A percentile compares a stretch with the other conserved stretches of the same genome.
phyloP scores from a whole-genome alignment of 139 green algal species.

The Chlamydomonas sp. region DNA sequence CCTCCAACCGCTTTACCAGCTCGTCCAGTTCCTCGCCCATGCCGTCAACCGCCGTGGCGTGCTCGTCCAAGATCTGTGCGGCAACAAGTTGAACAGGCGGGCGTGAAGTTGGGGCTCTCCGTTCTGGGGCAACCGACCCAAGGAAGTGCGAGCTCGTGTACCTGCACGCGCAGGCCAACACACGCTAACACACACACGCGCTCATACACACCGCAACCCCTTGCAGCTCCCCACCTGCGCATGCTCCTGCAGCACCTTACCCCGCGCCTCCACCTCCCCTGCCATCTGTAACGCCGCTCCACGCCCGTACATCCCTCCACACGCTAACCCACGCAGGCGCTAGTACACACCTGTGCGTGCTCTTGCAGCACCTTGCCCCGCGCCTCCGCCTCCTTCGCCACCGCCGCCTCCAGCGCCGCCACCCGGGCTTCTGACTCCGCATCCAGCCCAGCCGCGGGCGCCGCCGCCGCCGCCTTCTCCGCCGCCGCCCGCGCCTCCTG shows the following conservation, averaged over 20 bases:
- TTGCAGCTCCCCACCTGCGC: no score
- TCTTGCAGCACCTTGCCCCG: slow-evolving; percentile 19
- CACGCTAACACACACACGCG: no score
- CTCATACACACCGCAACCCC: no score
- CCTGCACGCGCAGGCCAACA: no score
- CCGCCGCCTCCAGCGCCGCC: not conserved
- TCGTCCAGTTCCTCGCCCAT: not conserved
- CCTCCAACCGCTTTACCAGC: not conserved
- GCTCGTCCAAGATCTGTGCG: not conserved
- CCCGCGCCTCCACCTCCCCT: slow-evolving; percentile 15
- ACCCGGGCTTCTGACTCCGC: not conserved
- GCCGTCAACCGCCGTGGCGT: slow-evolving; percentile 31
- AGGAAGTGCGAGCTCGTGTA: no score
- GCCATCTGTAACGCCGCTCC: no score
- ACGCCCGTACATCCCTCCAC: not conserved
- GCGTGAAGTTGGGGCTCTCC: no score
- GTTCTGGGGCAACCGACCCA: no score
- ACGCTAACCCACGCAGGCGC: slow-evolving; percentile 26
- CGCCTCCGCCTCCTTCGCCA: slow-evolving; percentile 16
- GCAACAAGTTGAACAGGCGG: no score
- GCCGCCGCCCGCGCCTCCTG: not conserved
- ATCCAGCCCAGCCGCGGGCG: not conserved
- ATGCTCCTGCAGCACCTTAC: not conserved
- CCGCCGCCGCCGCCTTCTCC: not conserved
- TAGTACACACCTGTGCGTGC: not conserved